A percentile compares a stretch with the other conserved stretches of the same genome.
Conservation (phyloP, 2,329 filamentous ascomycete species). For the Cladosporium sp. region DNA sequence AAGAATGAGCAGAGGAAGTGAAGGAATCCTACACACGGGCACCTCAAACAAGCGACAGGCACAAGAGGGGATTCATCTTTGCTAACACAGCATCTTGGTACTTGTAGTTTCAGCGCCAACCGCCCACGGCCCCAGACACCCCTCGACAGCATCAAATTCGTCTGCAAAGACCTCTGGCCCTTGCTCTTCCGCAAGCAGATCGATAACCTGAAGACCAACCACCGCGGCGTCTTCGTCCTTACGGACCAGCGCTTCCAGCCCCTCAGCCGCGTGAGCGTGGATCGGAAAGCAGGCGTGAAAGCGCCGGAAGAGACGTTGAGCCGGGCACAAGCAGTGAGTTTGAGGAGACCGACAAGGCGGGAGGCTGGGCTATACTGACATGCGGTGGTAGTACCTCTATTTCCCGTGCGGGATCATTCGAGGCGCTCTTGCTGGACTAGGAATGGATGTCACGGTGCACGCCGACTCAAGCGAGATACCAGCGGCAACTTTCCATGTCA, state of each 20-base stretch:
- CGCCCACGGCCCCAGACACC: conserved; percentile 87
- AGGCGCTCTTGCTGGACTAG: conserved; percentile 87
- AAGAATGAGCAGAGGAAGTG: background rate
- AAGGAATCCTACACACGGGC: background rate
- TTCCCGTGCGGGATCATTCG: conserved; percentile 92
- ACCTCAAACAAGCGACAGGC: background rate
- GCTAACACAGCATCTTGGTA: background rate
- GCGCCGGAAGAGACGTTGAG: conserved; percentile 53
- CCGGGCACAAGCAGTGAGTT: conserved; percentile 73
- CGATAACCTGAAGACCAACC: conserved; percentile 98
- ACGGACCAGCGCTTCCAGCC: conserved; percentile 92
- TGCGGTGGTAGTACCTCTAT: conserved; percentile 71
- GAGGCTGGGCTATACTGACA: background rate
- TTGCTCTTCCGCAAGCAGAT: conserved; percentile 95
- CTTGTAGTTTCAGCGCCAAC: conserved; percentile 71
- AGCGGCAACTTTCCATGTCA: conserved; percentile 91
- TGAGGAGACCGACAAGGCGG: background rate
- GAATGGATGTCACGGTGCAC: conserved; percentile 86
- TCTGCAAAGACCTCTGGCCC: conserved; percentile 98
- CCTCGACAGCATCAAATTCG: conserved; percentile 94
- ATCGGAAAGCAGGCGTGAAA: conserved; percentile 43
- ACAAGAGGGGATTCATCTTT: background rate
- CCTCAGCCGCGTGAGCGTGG: conserved; percentile 84
- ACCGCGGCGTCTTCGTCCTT: conserved; percentile 92
- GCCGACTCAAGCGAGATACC: conserved; percentile 87